phyloP scores from a whole-genome alignment of 306 rosid genomes.

The Fagus sylvatica region DNA sequence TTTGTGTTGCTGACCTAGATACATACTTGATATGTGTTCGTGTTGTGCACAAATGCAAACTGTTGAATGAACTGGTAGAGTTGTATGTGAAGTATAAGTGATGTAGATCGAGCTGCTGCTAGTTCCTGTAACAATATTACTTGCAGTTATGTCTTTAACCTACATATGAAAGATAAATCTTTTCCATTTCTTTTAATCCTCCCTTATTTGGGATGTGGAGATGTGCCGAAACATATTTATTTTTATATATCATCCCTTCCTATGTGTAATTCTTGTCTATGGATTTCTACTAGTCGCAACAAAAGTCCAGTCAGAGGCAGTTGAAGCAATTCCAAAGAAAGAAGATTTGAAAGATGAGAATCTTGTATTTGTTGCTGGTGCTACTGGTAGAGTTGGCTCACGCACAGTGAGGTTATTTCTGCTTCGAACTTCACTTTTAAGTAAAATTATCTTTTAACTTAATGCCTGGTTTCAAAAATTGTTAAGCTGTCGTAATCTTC shows the following conservation, averaged over 20 bases:
- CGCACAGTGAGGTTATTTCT: constrained; percentile 79
- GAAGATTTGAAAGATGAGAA: constrained; percentile 59
- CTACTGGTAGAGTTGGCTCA: constrained; percentile 95
- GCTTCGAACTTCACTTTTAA: constrained; percentile 9
- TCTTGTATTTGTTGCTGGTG: constrained; percentile 96
- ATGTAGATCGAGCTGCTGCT: not conserved
- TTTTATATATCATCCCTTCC: not conserved
- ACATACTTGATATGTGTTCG: not conserved
- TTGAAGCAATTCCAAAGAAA: constrained; percentile 42
- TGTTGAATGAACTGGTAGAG: not conserved
- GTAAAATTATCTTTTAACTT: constrained; percentile 7
- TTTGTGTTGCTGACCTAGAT: not conserved
- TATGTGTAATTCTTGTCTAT: constrained; percentile 20
- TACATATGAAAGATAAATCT: not conserved
- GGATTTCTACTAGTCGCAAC: constrained; percentile 49
- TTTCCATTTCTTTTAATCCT: not conserved
- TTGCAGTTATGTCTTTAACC: not conserved
- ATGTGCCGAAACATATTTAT: constrained; percentile 7
- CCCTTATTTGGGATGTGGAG: not conserved
- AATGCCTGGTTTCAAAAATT: constrained; percentile 14
- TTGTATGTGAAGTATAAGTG: not conserved
- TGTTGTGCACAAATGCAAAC: not conserved
- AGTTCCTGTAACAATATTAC: not conserved
- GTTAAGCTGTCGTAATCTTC: constrained; percentile 18
- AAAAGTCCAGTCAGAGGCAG: constrained; percentile 36